phyloP scores from a whole-genome alignment of 495 filamentous ascomycete species.

The Beverwykella pulmonaria region DNA sequence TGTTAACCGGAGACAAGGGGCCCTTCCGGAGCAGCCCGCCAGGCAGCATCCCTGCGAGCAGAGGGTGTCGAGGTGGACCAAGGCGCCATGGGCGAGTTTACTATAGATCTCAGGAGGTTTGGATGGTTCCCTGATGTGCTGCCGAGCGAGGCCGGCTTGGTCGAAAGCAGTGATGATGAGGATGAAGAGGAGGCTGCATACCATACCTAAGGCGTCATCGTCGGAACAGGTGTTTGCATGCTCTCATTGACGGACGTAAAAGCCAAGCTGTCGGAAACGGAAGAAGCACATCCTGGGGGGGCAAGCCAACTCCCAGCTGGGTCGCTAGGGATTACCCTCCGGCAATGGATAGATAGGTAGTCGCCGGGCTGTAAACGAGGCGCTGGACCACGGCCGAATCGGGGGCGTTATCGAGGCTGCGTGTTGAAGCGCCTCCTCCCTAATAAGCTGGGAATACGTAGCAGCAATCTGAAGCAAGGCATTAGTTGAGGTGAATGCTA shows the following conservation, averaged over 20 bases:
- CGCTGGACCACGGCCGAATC: slow-evolving; percentile 18
- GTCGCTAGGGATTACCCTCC: slow-evolving; percentile 9
- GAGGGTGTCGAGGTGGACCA: slow-evolving; percentile 46
- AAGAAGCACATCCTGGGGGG: not conserved
- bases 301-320: not conserved
- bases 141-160: slow-evolving; percentile 41
- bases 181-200: slow-evolving; percentile 38
- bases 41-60: slow-evolving; percentile 42
- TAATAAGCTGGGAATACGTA: slow-evolving; percentile 19
- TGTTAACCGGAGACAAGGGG: slow-evolving; percentile 38
- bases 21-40: slow-evolving; percentile 41
- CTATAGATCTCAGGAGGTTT: slow-evolving; percentile 40
- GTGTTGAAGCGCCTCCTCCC: slow-evolving; percentile 1
- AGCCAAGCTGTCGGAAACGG: not conserved
- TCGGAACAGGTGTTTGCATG: slow-evolving; percentile 8
- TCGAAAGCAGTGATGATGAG: slow-evolving; percentile 31
- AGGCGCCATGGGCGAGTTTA: slow-evolving; percentile 44
- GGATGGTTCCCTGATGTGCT: slow-evolving; percentile 48
- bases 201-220: slow-evolving; percentile 23
- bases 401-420: slow-evolving; percentile 30
- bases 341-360: not conserved
- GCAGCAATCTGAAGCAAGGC: slow-evolving; percentile 14
- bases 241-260: slow-evolving; percentile 5
- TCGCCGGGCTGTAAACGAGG: not conserved
- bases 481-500: slow-evolving; percentile 17